phyloP scores from a whole-genome alignment of 2,329 filamentous ascomycete genomes.

The Amesomyces nigricolor region DNA sequence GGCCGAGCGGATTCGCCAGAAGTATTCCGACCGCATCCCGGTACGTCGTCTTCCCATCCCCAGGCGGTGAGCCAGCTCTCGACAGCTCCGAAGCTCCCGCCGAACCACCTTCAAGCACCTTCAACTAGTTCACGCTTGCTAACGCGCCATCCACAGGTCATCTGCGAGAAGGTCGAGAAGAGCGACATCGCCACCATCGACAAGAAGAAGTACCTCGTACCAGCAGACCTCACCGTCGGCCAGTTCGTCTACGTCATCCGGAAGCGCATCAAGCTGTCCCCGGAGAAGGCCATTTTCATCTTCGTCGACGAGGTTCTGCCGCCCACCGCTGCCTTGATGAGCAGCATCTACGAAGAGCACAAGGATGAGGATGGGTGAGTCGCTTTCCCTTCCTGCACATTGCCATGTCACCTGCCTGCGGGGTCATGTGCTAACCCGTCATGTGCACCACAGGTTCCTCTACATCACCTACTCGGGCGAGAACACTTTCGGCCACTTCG shows the following conservation, averaged over 20 bases:
- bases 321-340: constrained; percentile 95
- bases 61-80: constrained; percentile 11
- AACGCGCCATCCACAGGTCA: constrained; percentile 58
- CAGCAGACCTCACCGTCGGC: constrained; percentile 93
- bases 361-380: constrained; percentile 71
- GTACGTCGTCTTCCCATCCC: constrained; percentile 49
- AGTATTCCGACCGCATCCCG: constrained; percentile 96
- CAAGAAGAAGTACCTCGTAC: constrained; percentile 99
- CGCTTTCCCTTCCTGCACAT: neutral
- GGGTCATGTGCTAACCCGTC: constrained; percentile 4
- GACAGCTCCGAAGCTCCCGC: neutral
- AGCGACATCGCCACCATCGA: constrained; percentile 99
- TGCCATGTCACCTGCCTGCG: neutral
- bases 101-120: neutral
- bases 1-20: constrained; percentile 97
- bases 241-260: constrained; percentile 99
- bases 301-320: constrained; percentile 98
- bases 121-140: constrained; percentile 15
- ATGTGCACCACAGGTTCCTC: constrained; percentile 60
- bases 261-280: constrained; percentile 98
- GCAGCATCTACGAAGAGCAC: constrained; percentile 99
- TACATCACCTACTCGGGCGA: constrained; percentile 99
- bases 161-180: constrained; percentile 99
- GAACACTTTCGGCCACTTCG: constrained; percentile 80
- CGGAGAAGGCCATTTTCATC: constrained; percentile 99